phyloP scores from a whole-genome alignment of 257 asterid genomes.

The Misopates orontium region DNA sequence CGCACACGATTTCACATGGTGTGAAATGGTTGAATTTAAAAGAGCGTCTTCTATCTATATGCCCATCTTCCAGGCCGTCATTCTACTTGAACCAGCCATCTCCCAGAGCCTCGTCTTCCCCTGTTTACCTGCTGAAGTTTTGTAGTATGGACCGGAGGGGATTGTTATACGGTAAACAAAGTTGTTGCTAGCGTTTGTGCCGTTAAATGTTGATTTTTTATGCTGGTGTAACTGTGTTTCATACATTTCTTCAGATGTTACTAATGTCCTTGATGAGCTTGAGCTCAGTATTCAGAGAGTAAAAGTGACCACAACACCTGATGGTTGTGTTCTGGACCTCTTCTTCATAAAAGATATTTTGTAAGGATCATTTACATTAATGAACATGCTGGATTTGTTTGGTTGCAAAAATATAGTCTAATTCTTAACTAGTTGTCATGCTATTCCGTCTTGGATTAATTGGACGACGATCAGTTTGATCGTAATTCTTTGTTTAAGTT shows the following conservation, averaged over 20 bases:
- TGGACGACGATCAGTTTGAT: constrained; percentile 3
- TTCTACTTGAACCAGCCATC: constrained; percentile 50
- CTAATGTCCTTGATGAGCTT: constrained; percentile 67
- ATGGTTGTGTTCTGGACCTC: constrained; percentile 72
- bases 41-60: constrained; percentile 62
- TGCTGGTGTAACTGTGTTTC: constrained; percentile 17
- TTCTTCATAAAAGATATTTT: constrained; percentile 71
- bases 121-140: constrained; percentile 59
- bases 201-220: constrained; percentile 1
- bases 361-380: constrained; percentile 42
- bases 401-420: constrained; percentile 4
- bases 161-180: constrained; percentile 62
- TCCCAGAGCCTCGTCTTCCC: constrained; percentile 37
- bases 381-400: constrained; percentile 10
- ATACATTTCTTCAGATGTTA: constrained; percentile 51
- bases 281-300: constrained; percentile 72
- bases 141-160: constrained; percentile 67
- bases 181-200: constrained; percentile 1
- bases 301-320: constrained; percentile 82
- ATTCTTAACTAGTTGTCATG: constrained; percentile 7
- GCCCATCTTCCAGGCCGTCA: constrained; percentile 56
- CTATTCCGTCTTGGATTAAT: background rate
- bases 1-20: constrained; percentile 42
- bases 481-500: background rate
- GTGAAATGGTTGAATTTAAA: constrained; percentile 71